Base-by-base conservation (phyloP, 2,329 filamentous ascomycete genomes). In the Teratosphaeria gauchensis region DNA sequence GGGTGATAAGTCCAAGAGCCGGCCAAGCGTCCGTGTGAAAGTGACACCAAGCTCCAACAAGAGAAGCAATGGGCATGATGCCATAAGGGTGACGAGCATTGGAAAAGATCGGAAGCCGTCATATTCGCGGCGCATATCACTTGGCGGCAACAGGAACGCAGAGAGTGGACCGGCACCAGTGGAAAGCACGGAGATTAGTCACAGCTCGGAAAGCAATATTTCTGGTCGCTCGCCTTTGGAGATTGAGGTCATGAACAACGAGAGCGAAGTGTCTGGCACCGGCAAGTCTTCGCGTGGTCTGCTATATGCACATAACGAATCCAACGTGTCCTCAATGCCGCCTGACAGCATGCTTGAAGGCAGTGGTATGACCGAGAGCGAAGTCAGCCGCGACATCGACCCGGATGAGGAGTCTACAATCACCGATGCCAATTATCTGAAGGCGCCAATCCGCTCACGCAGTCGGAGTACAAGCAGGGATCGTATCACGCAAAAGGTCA, bases 261-360 rank as follows among this genome's bases (percentile, higher is more conserved):
- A 80, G 78, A 78, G 88, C 82, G 75, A 96, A 80, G 63, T 92
- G 75, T 73, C 82, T 82, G 42, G 42, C 42, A 67, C 79, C 74
- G 54, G 78, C 71, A 61, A 62, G 30, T 67, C 65, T 30, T 74
- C 84, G 75, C 74, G 81, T 70, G 80, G 86, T 75, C 68, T 82
- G 76, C 70, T 84, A 73, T 91, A 88, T 71, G 76, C 85, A 54
- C 81, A 84, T 35, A 80, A 83, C 64, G 78, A 85, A 55, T 96
- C 92, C 2, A 92, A 96, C 69, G 89, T 97, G 55, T 97, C 92
- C 1, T 87, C 85, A 38, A 87, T 89, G 83, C 86, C 86, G 33
- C 78, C 84, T n/a, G 85, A 89, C 71, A 87, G 84, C 69, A 82
- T 88, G 75, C 76, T 88, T 11, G 86, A 86, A 63, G 80, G 79